These are phyloP conservation scores for Flammula alnicola DNA, from an alignment of 1,284 basidiomycete genomes.

Conservation along the genomic window DNA sequence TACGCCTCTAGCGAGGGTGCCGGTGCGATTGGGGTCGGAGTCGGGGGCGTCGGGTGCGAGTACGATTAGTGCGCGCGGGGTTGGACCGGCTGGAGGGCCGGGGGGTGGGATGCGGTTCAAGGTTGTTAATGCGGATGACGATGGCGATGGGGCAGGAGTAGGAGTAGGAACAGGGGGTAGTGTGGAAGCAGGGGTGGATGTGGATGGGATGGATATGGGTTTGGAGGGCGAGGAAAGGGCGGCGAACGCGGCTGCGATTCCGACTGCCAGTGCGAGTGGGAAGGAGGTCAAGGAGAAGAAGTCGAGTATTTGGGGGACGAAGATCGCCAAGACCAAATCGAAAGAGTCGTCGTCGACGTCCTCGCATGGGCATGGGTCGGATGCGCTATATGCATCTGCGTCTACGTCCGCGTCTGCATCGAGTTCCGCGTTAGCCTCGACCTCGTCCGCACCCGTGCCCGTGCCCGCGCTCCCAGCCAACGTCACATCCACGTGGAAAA, in stretches of 20 bases:
- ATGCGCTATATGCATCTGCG: background rate
- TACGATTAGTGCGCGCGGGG: background rate
- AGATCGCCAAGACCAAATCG: constrained; percentile 14
- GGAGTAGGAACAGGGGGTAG: background rate
- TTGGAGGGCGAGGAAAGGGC: background rate
- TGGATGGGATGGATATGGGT: constrained; percentile 3
- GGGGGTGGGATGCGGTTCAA: constrained; percentile 10
- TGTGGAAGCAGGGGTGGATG: constrained; percentile 1
- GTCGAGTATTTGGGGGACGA: constrained; percentile 19
- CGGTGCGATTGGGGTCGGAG: constrained; percentile 16
- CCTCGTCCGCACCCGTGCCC: too few species aligned
- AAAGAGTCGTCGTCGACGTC: constrained; percentile 3
- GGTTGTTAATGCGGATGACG: constrained; percentile 13
- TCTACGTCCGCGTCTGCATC: constrained; percentile 5
- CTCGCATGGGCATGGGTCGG: background rate
- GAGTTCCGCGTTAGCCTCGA: background rate
- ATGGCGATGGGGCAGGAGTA: constrained; percentile 5
- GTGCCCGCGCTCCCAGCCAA: too few species aligned
- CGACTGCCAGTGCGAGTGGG: too few species aligned
- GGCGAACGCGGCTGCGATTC: background rate
- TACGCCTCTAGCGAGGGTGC: constrained; percentile 6
- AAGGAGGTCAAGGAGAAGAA: constrained; percentile 15
- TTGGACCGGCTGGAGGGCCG: constrained; percentile 3
- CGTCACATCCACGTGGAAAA: too few species aligned
- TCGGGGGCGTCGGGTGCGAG: constrained; percentile 4